A percentile compares a stretch with the other conserved stretches of the same genome.
Conservation (phyloP, 2,329 filamentous ascomycete species). For the Colletotrichum lentis region DNA sequence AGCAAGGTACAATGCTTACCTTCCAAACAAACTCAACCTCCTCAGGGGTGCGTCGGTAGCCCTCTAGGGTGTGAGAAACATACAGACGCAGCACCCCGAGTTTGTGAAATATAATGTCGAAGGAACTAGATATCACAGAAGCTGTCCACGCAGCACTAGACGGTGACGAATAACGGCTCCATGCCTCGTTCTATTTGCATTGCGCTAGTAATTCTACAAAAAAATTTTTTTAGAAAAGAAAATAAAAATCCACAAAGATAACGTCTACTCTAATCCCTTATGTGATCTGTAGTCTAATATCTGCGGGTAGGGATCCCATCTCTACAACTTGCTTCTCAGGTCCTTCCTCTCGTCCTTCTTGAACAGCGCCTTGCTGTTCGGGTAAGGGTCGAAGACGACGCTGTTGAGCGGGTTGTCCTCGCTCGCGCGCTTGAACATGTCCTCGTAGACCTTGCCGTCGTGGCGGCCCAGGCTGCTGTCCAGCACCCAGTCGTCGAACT, state of each 20-base stretch:
- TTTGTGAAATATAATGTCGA: no score
- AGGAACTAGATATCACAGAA: no score
- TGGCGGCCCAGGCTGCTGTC: constrained; percentile 74
- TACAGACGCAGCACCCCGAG: no score
- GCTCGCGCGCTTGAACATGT: constrained; percentile 76
- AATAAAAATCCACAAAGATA: no score
- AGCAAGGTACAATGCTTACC: no score
- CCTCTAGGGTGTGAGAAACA: no score
- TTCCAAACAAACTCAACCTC: no score
- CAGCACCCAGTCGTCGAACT: constrained; percentile 80
- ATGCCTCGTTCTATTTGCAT: background rate
- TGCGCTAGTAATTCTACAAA: constrained; percentile 8
- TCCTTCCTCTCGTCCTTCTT: constrained; percentile 63
- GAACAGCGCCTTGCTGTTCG: constrained; percentile 67
- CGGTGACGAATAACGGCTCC: no score
- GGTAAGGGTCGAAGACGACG: constrained; percentile 76
- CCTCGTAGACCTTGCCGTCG: constrained; percentile 80
- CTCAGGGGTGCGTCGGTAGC: no score
- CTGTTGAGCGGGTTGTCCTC: constrained; percentile 78
- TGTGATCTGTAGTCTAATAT: background rate
- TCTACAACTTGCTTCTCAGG: constrained; percentile 58
- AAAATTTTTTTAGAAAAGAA: no score
- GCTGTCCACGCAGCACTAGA: no score
- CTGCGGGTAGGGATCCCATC: background rate
- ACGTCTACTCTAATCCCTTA: background rate